These are phyloP conservation scores for Kitagawia praeruptora DNA, from an alignment of 129 eudicot genomes.

Conservation along the genomic window DNA sequence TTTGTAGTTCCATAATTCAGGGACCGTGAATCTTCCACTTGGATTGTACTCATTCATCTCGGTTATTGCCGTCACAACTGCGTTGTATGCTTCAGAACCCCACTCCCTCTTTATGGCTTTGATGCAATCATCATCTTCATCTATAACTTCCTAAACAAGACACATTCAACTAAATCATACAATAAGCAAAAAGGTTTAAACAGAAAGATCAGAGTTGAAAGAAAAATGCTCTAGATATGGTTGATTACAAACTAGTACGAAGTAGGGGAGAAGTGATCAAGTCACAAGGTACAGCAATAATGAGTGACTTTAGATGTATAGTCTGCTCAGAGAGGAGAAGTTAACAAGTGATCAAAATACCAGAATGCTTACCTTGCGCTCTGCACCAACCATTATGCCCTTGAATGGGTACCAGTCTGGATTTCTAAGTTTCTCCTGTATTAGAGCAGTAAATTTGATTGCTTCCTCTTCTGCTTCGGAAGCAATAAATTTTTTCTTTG, in stretches of 20 bases:
- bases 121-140: slow-evolving; percentile 34
- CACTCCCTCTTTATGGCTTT: slow-evolving; percentile 14
- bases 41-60: no score
- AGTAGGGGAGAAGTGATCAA: no score
- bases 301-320: no score
- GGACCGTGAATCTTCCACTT: no score
- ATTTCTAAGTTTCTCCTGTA: slow-evolving; percentile 25
- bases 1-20: no score
- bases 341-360: background rate
- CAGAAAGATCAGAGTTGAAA: background rate
- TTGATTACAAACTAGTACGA: no score
- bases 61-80: no score
- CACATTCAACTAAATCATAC: background rate
- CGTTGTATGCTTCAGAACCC: background rate
- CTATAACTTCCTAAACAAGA: slow-evolving; percentile 24
- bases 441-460: no score
- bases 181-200: background rate
- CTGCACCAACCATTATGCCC: slow-evolving; percentile 22
- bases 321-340: background rate
- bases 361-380: slow-evolving; percentile 18
- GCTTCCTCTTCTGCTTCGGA: no score
- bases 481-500: no score
- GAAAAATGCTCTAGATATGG: no score
- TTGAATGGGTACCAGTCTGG: slow-evolving; percentile 78
- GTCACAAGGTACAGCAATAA: no score